Evolutionary conservation across 306 rosid species (phyloP), one percentile per base, ranked within the genome.

Genomic region (Lathyrus aphaca): DNA sequence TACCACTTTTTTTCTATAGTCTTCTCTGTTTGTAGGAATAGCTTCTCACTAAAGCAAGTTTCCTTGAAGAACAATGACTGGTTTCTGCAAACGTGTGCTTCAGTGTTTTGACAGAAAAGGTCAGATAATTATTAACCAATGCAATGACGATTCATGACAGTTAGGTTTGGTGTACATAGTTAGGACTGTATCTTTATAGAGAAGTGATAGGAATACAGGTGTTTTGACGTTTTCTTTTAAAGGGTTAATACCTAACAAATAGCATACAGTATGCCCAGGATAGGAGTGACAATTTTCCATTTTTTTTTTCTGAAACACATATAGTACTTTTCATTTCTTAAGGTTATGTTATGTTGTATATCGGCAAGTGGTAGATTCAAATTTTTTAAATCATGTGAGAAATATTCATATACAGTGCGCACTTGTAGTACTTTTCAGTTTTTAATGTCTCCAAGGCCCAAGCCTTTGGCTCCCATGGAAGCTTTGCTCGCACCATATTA

Each of bases 1-100:
- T 94, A 72, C 99, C 99, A 18, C 88, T 91, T 21, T 79, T 91
- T 57, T 94, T 94, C 91, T 91, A 82, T 56, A 89, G 96, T 79
- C 99, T 94, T 73, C 95, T 94, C 59, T 88, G 95, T 80, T 78
- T 94, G 83, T 94, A 83, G 85, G 63, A 73, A 78, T 50, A 35
- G 45, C 69, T 45, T 69, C 68, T 48, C 71, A 68, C 19, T 10
- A 38, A 55, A n/a, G 6, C 45, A 59, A 45, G 37, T 50, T 68
- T 18, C 69, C 74, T 49, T 35, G 66, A 53, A 49, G 65, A 72
- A 74, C 16, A 39, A 11, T 25, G 32, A 37, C 39, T 6, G 50
- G 66, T 72, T 69, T 44, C 74, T 66, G 50, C 45, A 5, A 19
- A 68, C n/a, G n/a, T 17, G 71, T 11, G 67, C 57, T 57, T 73